Evolutionary conservation across 352 stramenopile genomes (phyloP).

Genomic region (Globisporangium orthogonon): DNA sequence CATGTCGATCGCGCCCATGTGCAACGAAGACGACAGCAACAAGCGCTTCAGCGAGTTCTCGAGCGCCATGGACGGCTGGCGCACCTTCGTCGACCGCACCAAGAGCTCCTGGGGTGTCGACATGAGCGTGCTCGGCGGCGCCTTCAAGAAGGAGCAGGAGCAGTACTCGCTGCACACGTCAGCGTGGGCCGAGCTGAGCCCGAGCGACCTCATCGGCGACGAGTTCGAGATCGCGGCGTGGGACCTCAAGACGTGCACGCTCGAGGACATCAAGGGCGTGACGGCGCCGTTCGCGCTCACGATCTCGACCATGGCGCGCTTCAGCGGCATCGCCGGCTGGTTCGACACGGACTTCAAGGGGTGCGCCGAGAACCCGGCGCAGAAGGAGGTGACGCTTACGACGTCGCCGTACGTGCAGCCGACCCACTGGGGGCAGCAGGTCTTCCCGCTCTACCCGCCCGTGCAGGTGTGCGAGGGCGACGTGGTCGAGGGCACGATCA

Average conservation of each 20-base stretch:
- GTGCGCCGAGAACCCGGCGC: constrained; percentile 60
- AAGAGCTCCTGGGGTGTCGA: constrained; percentile 95
- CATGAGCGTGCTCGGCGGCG: constrained; percentile 90
- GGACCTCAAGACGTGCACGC: constrained; percentile 80
- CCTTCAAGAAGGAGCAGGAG: constrained; percentile 86
- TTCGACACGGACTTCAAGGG: constrained; percentile 99
- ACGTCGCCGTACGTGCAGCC: constrained; percentile 89
- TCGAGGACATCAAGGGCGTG: constrained; percentile 82
- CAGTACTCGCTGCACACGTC: constrained; percentile 86
- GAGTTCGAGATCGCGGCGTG: constrained; percentile 74
- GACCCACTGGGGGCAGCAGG: constrained; percentile 86
- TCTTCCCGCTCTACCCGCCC: constrained; percentile 78
- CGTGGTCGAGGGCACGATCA: constrained; percentile 56
- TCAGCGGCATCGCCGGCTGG: constrained; percentile 96
- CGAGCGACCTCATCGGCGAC: constrained; percentile 77
- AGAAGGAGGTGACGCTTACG: constrained; percentile 82
- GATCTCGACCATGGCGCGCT: constrained; percentile 85
- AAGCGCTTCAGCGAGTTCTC: constrained; percentile 85
- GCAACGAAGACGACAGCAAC: constrained; percentile 90
- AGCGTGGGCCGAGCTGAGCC: constrained; percentile 71
- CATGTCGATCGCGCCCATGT: constrained; percentile 97
- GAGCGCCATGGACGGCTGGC: constrained; percentile 80
- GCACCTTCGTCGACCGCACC: constrained; percentile 88
- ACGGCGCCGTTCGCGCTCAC: constrained; percentile 62
- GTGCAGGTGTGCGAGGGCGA: constrained; percentile 83